Evolutionary conservation across 257 asterid genomes (phyloP).

Genomic region (Salvia miltiorrhiza): DNA sequence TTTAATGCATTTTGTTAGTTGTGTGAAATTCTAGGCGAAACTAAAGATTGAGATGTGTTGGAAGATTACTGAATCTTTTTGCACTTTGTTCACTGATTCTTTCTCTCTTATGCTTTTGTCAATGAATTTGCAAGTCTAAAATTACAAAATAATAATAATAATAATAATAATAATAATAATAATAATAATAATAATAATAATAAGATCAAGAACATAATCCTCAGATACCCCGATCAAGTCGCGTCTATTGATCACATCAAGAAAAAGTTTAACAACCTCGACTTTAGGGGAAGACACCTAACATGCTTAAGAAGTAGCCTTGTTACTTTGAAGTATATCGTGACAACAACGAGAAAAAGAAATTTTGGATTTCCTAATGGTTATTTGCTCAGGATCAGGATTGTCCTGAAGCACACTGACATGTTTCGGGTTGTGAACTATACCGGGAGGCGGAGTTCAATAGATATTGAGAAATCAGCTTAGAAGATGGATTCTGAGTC

Average conservation of each 20-base stretch:
- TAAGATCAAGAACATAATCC: conserved; percentile 76
- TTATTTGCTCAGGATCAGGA: conserved; percentile 69
- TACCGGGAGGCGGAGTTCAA: conserved; percentile 70
- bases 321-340: conserved; percentile 77
- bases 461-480: conserved; percentile 69
- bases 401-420: conserved; percentile 73
- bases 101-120: background rate
- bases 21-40: background rate
- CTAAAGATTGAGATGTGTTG: background rate
- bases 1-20: background rate
- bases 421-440: conserved; percentile 60
- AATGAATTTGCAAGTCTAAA: background rate
- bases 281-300: conserved; percentile 76
- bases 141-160: too few species aligned
- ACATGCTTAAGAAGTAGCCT: conserved; percentile 90
- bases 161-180: too few species aligned
- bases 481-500: conserved; percentile 45
- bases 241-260: conserved; percentile 60
- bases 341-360: conserved; percentile 56
- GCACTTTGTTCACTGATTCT: background rate
- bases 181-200: too few species aligned
- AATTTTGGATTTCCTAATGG: conserved; percentile 86
- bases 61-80: background rate
- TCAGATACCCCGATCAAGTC: conserved; percentile 61
- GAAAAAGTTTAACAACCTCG: conserved; percentile 76